Evolutionary conservation across 75 land plant genomes (phyloP).

Genomic region (Pinus taeda): DNA sequence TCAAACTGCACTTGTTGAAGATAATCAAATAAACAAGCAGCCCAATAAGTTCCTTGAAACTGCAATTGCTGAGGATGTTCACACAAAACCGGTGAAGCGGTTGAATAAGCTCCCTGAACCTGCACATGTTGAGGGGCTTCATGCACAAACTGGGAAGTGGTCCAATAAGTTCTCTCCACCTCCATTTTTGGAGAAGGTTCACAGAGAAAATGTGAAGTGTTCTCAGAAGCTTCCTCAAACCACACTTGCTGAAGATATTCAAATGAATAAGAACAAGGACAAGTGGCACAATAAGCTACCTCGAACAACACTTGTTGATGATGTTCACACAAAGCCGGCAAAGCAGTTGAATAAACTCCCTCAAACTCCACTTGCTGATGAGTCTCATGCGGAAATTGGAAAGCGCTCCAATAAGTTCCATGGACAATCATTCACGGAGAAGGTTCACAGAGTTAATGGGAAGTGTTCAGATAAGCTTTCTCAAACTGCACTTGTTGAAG

Average conservation of each 20-base stretch:
- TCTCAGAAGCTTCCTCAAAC: too few species aligned
- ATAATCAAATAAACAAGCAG: not conserved
- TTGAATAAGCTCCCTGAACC: not conserved
- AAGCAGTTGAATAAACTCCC: not conserved
- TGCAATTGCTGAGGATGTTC: not conserved
- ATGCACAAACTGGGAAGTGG: too few species aligned
- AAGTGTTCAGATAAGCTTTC: too few species aligned
- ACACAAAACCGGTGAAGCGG: not conserved
- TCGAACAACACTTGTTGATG: too few species aligned
- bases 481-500: not conserved
- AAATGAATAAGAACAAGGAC: not conserved
- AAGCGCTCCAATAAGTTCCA: not conserved
- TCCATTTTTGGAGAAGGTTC: not conserved
- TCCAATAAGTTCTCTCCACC: too few species aligned
- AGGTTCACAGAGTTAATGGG: too few species aligned
- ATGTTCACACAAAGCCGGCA: not conserved
- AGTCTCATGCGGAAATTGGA: not conserved
- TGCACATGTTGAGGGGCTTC: too few species aligned
- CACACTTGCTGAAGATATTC: too few species aligned
- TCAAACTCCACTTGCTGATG: not conserved
- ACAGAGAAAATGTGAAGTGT: not conserved
- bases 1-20: not conserved
- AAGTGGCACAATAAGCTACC: not conserved
- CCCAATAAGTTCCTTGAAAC: not conserved
- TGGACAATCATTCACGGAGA: too few species aligned